Base-by-base conservation (phyloP, 176 grass and related monocot species). In the Guadua angustifolia region DNA sequence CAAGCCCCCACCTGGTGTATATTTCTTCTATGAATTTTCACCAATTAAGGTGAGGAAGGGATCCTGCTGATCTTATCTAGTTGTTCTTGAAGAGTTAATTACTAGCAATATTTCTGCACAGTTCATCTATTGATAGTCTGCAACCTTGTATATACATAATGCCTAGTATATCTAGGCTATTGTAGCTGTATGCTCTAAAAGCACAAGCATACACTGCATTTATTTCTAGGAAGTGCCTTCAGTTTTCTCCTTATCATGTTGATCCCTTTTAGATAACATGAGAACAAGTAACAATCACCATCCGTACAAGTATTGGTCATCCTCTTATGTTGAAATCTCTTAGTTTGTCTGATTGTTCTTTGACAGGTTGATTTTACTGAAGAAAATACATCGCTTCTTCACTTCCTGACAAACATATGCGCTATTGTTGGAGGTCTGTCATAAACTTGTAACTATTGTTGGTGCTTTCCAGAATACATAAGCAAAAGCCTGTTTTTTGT, bases 1-100 rank as follows among this genome's bases (percentile, higher is more conserved):
- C 11, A 95, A 91, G 85, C 93, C 96, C 15, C 80, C 93, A 60
- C 44, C 89, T 51, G 96, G 96, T 66, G 91, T 99, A 75, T 94
- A 95, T 83, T 99, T 99, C 81, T 92, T 95, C 84, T 99, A 99
- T 21, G 96, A 99, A 77, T 94, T 99, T 88, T 99, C 96, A 62
- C 96, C 96, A 33, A 99, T 99, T 70, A 92, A 99, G 96, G 95
- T 98, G 33, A 78, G 55, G 44, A 75, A 69, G 7, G 53, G 80
- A 92, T 13, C 24, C 40, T 1, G 61, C 5, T 18, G 44, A 35
- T 84, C 49, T 74, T 51, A 60, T 83, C 12, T 53, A 45, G 61
- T 56, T 61, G 25, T 81, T 82, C 26, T 39, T 81, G 39, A 25
- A 68, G n/a, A 59, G 57, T 25, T 59, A 59, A 59, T 64, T 39